Percentiles rank a stretch among this genome's conserved stretches.
Conservation (phyloP, 2,329 filamentous ascomycete genomes). For the Metarhizium humberi region DNA sequence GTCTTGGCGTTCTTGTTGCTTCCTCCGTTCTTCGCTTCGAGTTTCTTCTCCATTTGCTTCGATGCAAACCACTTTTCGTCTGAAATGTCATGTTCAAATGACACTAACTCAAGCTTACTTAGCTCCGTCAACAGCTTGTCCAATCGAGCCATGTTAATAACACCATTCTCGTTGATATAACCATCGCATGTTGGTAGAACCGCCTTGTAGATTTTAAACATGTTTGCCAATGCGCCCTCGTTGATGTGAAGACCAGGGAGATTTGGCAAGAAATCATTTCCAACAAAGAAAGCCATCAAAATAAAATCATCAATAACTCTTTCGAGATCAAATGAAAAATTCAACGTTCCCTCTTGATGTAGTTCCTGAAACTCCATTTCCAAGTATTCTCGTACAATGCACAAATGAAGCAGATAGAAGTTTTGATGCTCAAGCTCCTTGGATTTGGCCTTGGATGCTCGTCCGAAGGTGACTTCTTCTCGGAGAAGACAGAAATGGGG, state of each 20-base stretch:
- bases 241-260: constrained; percentile 96
- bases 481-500: constrained; percentile 95
- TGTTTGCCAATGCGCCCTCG: constrained; percentile 89
- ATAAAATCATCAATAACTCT: constrained; percentile 98
- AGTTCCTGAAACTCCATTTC: constrained; percentile 95
- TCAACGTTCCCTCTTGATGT: constrained; percentile 60
- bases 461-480: constrained; percentile 96
- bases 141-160: constrained; percentile 79
- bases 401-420: constrained; percentile 94
- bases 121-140: constrained; percentile 72
- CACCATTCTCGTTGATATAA: constrained; percentile 92
- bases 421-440: constrained; percentile 98
- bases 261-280: constrained; percentile 98
- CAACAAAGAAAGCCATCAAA: constrained; percentile 98
- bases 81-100: constrained; percentile 83
- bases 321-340: constrained; percentile 85
- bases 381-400: constrained; percentile 93
- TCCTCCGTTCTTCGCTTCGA: constrained; percentile 46
- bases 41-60: constrained; percentile 65
- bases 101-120: constrained; percentile 79
- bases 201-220: constrained; percentile 95
- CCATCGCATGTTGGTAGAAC: constrained; percentile 80
- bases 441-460: constrained; percentile 76
- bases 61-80: constrained; percentile 89
- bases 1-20: constrained; percentile 44